Percentiles rank a stretch among this genome's conserved stretches.
Evolutionary conservation across 805 yeast species (phyloP).

Genomic region (Phaffomyces opuntiae): DNA sequence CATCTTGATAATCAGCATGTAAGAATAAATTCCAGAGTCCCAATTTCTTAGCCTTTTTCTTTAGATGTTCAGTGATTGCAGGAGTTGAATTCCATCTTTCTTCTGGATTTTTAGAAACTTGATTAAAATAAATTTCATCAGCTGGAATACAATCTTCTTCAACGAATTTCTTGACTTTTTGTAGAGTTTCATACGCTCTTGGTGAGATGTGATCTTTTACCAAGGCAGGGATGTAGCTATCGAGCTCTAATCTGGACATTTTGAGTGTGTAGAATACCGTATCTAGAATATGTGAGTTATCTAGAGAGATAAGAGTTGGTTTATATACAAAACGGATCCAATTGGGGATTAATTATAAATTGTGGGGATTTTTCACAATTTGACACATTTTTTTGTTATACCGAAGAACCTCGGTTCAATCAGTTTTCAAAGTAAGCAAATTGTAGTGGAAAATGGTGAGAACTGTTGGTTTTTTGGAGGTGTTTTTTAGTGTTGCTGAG

Average conservation of each 20-base stretch:
- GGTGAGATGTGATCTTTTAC: conserved; percentile 28
- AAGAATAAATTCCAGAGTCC: conserved; percentile 57
- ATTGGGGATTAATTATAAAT: no score
- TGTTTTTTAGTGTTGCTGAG: neutral
- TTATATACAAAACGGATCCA: no score
- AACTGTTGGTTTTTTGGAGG: neutral
- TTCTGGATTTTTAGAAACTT: conserved; percentile 32
- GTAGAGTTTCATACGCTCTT: conserved; percentile 28
- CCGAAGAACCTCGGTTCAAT: neutral
- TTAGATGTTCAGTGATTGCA: conserved; percentile 41
- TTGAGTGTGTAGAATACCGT: no score
- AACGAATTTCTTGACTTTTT: conserved; percentile 41
- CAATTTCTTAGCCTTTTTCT: conserved; percentile 41
- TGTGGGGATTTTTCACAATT: no score
- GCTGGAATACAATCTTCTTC: conserved; percentile 53
- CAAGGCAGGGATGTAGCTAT: conserved; percentile 28
- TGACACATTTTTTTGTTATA: neutral
- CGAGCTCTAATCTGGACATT: conserved; percentile 12
- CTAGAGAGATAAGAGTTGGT: no score
- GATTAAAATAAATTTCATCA: conserved; percentile 36
- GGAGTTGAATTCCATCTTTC: conserved; percentile 44
- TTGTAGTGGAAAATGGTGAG: no score
- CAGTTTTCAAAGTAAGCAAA: no score
- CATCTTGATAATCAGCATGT: conserved; percentile 36
- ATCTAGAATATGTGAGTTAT: no score